Evolutionary conservation across 2,329 filamentous ascomycete genomes (phyloP).

Genomic region (Colletotrichum limetticola): DNA sequence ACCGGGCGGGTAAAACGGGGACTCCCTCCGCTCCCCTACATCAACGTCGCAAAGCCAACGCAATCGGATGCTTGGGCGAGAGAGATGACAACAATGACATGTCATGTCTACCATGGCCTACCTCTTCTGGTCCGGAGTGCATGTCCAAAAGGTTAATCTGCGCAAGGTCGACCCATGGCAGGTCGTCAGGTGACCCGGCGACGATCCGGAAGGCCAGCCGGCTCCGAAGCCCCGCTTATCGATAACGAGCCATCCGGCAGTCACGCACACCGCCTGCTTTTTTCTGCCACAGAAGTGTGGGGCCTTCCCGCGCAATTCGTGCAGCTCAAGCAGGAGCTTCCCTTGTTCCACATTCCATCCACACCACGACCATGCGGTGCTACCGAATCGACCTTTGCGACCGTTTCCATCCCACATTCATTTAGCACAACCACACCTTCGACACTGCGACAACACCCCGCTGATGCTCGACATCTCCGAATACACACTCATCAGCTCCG

Average conservation of each 20-base stretch:
- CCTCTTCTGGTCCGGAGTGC: conserved; percentile 15
- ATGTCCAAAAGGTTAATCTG: neutral
- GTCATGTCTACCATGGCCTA: conserved; percentile 7
- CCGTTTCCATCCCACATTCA: neutral
- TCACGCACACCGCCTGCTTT: conserved; percentile 12
- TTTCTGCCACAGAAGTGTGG: neutral
- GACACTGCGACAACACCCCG: neutral
- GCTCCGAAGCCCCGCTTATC: neutral
- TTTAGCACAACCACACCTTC: neutral
- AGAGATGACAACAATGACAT: neutral
- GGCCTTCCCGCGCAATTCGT: neutral
- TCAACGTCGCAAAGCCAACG: neutral
- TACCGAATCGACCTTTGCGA: neutral
- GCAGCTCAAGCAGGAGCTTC: conserved; percentile 25
- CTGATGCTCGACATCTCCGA: conserved; percentile 3
- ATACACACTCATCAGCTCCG: neutral
- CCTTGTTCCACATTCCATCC: conserved; percentile 26
- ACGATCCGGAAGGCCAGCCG: neutral
- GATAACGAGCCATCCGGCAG: neutral
- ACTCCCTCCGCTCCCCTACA: neutral
- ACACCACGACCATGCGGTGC: conserved; percentile 19
- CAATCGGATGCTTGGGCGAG: conserved; percentile 2
- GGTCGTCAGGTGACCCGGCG: neutral
- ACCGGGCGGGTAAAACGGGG: conserved; percentile 11
- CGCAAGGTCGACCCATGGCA: conserved; percentile 10